phyloP scores from a whole-genome alignment of 352 stramenopile species.

The Globisporangium abappressorium region DNA sequence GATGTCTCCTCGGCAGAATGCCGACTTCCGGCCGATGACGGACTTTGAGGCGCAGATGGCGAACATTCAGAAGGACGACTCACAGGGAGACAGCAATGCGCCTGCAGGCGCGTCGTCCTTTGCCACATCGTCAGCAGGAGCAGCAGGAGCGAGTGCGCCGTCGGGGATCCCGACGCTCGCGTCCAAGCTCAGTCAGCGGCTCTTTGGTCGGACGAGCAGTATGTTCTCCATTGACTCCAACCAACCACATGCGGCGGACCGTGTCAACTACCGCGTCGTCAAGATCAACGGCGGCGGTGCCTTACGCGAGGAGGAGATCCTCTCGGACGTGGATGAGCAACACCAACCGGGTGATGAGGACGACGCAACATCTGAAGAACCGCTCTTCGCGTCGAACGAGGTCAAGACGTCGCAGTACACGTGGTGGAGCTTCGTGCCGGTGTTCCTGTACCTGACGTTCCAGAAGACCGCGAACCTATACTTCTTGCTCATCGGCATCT shows the following conservation, averaged over 20 bases:
- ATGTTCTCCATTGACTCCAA: constrained; percentile 63
- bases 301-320: constrained; percentile 11
- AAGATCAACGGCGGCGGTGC: constrained; percentile 56
- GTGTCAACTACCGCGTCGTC: constrained; percentile 67
- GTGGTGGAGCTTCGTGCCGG: constrained; percentile 86
- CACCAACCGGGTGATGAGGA: constrained; percentile 4
- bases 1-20: constrained; percentile 25
- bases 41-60: constrained; percentile 60
- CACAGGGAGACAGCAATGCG: constrained; percentile 4
- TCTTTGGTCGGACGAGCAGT: constrained; percentile 45
- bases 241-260: constrained; percentile 3
- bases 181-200: constrained; percentile 29
- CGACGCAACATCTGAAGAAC: constrained; percentile 22
- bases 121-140: constrained; percentile 2
- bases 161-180: constrained; percentile 21
- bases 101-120: constrained; percentile 17
- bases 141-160: not conserved
- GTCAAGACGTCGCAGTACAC: constrained; percentile 87
- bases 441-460: constrained; percentile 87
- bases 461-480: constrained; percentile 88
- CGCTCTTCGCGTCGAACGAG: constrained; percentile 70
- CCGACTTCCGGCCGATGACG: constrained; percentile 25
- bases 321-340: constrained; percentile 15
- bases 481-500: constrained; percentile 86
- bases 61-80: constrained; percentile 4